Evolutionary conservation across 495 filamentous ascomycete species (phyloP).

Genomic region (Collariella sp.): DNA sequence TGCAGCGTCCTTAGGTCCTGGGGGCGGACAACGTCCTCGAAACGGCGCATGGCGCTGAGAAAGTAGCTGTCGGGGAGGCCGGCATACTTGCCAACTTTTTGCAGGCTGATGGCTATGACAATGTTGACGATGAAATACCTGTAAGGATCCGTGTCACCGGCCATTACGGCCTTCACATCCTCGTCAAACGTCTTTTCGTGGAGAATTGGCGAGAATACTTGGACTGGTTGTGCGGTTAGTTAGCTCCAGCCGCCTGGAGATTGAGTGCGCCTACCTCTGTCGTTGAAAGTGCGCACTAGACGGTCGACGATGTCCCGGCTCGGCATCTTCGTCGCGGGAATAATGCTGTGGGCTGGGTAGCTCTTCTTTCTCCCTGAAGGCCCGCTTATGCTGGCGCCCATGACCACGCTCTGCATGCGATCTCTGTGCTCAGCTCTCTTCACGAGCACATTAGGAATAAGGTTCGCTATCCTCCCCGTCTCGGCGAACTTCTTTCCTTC

Average conservation of each 20-base stretch:
- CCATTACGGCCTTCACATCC: slow-evolving; percentile 71
- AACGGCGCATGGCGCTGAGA: slow-evolving; percentile 68
- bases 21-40: slow-evolving; percentile 65
- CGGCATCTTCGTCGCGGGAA: slow-evolving; percentile 62
- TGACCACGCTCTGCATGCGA: slow-evolving; percentile 31
- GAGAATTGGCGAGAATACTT: slow-evolving; percentile 73
- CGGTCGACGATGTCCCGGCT: slow-evolving; percentile 56
- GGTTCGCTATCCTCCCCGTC: slow-evolving; percentile 74
- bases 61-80: slow-evolving; percentile 89
- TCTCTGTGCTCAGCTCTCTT: slow-evolving; percentile 24
- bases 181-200: slow-evolving; percentile 73
- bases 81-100: slow-evolving; percentile 76
- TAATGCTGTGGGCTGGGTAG: slow-evolving; percentile 70
- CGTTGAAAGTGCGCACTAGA: slow-evolving; percentile 69
- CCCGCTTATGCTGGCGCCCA: slow-evolving; percentile 27
- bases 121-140: slow-evolving; percentile 80
- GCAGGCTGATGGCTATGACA: slow-evolving; percentile 86
- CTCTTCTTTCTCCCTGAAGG: slow-evolving; percentile 37
- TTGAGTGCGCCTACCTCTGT: slow-evolving; percentile 52
- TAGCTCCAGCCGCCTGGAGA: not conserved
- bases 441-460: slow-evolving; percentile 58
- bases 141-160: slow-evolving; percentile 64
- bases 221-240: slow-evolving; percentile 46
- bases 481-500: slow-evolving; percentile 82
- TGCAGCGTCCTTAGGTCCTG: slow-evolving; percentile 87